Conservation (phyloP, 345 rosid species). For the Draba incana region DNA sequence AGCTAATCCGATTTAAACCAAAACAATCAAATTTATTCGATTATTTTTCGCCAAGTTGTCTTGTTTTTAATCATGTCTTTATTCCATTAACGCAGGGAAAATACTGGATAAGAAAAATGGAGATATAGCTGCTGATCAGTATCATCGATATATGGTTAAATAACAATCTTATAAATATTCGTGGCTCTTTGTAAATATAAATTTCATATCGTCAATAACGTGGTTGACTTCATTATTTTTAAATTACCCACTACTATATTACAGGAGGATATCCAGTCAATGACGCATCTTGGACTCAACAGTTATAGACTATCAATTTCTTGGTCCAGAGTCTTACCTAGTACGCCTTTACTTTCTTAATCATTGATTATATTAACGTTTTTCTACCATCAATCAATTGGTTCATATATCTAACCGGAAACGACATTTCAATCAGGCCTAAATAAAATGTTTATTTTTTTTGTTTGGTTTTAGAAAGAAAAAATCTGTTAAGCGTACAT, state of each 20-base stretch:
- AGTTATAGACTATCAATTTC: slow-evolving; percentile 82
- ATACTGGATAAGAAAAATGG: slow-evolving; percentile 37
- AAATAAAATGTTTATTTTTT: no score
- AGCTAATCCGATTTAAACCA: no score
- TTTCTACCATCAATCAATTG: neutral
- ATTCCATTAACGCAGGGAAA: slow-evolving; percentile 25
- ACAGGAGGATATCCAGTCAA: slow-evolving; percentile 68
- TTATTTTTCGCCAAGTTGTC: neutral
- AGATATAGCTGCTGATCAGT: slow-evolving; percentile 38
- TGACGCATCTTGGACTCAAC: slow-evolving; percentile 61
- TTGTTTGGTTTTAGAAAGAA: no score
- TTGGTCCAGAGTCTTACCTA: slow-evolving; percentile 79
- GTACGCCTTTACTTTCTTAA: slow-evolving; percentile 46
- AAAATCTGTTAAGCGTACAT: no score
- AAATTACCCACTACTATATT: slow-evolving; percentile 7
- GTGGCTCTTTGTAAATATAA: neutral
- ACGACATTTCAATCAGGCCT: no score
- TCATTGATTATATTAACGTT: neutral
- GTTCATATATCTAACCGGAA: slow-evolving; percentile 1
- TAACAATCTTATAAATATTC: neutral
- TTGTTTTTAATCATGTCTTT: neutral
- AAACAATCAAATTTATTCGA: neutral
- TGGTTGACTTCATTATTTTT: neutral
- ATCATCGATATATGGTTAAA: slow-evolving; percentile 31
- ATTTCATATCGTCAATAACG: neutral